Conservation (phyloP, 805 yeast genomes). For the Wickerhamomyces ciferrii region DNA sequence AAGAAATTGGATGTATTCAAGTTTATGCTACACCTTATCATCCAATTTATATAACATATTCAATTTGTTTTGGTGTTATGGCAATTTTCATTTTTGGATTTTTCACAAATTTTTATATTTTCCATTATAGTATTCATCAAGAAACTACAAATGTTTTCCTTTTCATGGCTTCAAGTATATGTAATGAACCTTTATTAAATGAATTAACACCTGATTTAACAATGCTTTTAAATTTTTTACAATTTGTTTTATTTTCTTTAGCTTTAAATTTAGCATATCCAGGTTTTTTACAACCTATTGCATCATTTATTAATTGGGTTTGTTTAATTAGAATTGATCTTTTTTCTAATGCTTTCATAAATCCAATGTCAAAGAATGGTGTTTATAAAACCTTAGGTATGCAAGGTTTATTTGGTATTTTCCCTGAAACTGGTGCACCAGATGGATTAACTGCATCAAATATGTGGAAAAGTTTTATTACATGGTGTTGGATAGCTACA, state of each 20-base stretch:
- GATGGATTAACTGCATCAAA: slow-evolving; percentile 29
- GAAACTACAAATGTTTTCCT: slow-evolving; percentile 51
- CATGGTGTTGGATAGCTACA: slow-evolving; percentile 15
- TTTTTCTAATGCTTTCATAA: slow-evolving; percentile 6
- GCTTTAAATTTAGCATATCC: slow-evolving; percentile 55
- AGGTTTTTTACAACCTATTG: slow-evolving; percentile 53
- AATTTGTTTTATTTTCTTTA: slow-evolving; percentile 52
- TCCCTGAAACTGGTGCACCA: slow-evolving; percentile 30
- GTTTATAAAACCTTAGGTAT: slow-evolving; percentile 31
- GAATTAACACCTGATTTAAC: slow-evolving; percentile 50
- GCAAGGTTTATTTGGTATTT: slow-evolving; percentile 4
- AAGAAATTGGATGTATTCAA: slow-evolving; percentile 40
- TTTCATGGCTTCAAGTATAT: slow-evolving; percentile 49
- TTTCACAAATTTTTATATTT: slow-evolving; percentile 28
- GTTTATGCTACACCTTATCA: slow-evolving; percentile 46
- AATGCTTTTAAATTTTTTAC: slow-evolving; percentile 47
- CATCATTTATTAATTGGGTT: slow-evolving; percentile 49
- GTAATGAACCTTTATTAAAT: slow-evolving; percentile 48
- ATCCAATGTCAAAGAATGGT: slow-evolving; percentile 23
- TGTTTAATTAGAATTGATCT: slow-evolving; percentile 34
- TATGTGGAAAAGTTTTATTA: slow-evolving; percentile 41
- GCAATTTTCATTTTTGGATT: slow-evolving; percentile 35
- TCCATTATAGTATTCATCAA: slow-evolving; percentile 48
- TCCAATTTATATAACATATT: slow-evolving; percentile 29
- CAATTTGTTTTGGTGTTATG: slow-evolving; percentile 33